Evolutionary conservation across 768 basidiomycete genomes (phyloP).

Genomic region (Tricholoma hemisulphureum): DNA sequence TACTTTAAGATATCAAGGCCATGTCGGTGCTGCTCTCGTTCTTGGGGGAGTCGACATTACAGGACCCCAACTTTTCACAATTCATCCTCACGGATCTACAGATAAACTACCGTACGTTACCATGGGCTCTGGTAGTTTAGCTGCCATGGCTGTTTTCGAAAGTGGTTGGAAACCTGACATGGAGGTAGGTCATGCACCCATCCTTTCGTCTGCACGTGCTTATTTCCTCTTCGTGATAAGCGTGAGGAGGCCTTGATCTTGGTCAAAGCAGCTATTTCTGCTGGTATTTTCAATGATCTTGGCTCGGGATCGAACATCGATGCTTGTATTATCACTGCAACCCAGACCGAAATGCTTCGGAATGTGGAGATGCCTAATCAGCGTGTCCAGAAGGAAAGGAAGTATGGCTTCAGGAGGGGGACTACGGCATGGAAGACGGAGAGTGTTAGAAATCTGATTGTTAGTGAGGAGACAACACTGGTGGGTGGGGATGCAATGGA

Average conservation of each 20-base stretch:
- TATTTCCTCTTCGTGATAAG: constrained; percentile 35
- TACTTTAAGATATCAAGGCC: constrained; percentile 76
- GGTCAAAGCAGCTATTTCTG: constrained; percentile 83
- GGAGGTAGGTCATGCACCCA: constrained; percentile 49
- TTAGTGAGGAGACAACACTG: constrained; percentile 64
- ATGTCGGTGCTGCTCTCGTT: constrained; percentile 93
- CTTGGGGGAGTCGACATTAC: constrained; percentile 95
- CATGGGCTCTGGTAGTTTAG: constrained; percentile 95
- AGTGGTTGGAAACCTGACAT: constrained; percentile 78
- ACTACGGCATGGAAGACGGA: constrained; percentile 91
- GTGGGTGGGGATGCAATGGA: constrained; percentile 77
- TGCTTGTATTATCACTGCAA: constrained; percentile 89
- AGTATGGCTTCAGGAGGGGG: constrained; percentile 73
- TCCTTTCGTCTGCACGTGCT: neutral
- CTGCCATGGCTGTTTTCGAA: constrained; percentile 99
- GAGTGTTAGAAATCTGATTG: constrained; percentile 66
- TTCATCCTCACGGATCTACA: constrained; percentile 95
- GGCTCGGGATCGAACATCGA: constrained; percentile 99
- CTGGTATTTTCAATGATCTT: constrained; percentile 99
- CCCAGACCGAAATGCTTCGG: constrained; percentile 86
- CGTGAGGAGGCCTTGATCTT: constrained; percentile 78
- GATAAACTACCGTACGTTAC: constrained; percentile 99
- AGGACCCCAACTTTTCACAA: constrained; percentile 93
- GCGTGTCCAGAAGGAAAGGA: constrained; percentile 73
- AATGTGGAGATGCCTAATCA: constrained; percentile 93